Conservation (phyloP, 2,329 filamentous ascomycete species). For the Botrytis porri region DNA sequence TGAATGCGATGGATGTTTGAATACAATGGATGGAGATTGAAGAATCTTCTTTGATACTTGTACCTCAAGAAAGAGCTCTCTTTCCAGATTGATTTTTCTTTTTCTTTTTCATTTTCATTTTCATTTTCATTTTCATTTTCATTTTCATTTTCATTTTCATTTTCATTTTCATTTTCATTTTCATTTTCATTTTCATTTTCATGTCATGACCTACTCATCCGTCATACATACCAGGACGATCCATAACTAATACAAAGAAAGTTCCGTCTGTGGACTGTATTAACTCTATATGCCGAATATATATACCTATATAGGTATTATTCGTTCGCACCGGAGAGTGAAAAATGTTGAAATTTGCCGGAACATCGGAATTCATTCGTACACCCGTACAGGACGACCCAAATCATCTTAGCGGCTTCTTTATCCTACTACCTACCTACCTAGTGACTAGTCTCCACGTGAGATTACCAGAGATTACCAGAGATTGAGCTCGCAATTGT, state of each 20-base stretch:
- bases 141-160: too few relatives aligned
- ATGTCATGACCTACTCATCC: too few relatives aligned
- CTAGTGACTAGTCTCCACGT: not conserved
- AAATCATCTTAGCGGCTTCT: not conserved
- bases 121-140: too few relatives aligned
- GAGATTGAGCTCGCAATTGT: not conserved
- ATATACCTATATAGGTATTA: not conserved
- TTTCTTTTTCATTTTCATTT: too few relatives aligned
- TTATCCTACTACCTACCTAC: not conserved
- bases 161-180: too few relatives aligned
- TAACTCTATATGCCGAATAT: not conserved
- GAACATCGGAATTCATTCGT: not conserved
- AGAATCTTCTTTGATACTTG: not conserved
- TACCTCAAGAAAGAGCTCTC: not conserved
- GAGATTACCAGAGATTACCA: not conserved
- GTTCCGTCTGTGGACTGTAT: not conserved
- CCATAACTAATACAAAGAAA: not conserved
- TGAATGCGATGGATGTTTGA: not conserved
- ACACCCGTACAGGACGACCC: not conserved
- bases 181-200: too few relatives aligned
- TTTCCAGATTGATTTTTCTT: not conserved
- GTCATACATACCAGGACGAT: not conserved
- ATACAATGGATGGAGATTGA: not conserved
- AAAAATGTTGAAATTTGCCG: not conserved
- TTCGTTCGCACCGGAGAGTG: not conserved